A percentile compares a stretch with the other conserved stretches of the same genome.
Evolutionary conservation across 139 green algal species (phyloP).

Genomic region (Pseudopediastrum boryanum): DNA sequence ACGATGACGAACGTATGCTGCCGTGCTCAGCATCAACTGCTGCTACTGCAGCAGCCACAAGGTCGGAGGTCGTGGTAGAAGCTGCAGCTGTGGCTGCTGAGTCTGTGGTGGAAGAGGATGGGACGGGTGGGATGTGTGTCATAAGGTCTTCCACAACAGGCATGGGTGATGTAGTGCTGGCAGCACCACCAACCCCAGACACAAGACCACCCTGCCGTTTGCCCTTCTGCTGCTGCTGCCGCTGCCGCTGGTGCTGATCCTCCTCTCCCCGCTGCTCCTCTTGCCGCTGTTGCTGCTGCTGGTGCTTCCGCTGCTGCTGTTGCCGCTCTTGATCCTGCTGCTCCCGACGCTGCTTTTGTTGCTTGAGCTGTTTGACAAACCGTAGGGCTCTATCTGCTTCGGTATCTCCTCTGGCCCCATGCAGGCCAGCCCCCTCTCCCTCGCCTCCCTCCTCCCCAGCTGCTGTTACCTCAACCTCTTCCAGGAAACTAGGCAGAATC

Average conservation of each 20-base stretch:
- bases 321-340: no score
- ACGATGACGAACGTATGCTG: background rate
- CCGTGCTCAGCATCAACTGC: background rate
- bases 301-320: slow-evolving; percentile 2
- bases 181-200: background rate
- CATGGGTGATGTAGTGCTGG: no score
- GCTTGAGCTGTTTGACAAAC: slow-evolving; percentile 20
- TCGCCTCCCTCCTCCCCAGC: background rate
- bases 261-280: background rate
- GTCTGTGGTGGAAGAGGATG: background rate
- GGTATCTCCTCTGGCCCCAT: background rate
- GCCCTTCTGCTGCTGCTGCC: background rate
- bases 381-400: slow-evolving; percentile 23
- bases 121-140: slow-evolving; percentile 7
- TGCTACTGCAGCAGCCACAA: background rate
- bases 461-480: background rate
- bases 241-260: background rate
- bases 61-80: background rate
- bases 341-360: background rate
- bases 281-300: background rate
- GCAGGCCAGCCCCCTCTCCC: no score
- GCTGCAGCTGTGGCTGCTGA: background rate
- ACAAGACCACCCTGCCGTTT: background rate
- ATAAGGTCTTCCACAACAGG: slow-evolving; percentile 35
- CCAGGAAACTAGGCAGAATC: slow-evolving; percentile 15